phyloP scores from a whole-genome alignment of 2,329 filamentous ascomycete species.

The Fusarium guadeloupense region DNA sequence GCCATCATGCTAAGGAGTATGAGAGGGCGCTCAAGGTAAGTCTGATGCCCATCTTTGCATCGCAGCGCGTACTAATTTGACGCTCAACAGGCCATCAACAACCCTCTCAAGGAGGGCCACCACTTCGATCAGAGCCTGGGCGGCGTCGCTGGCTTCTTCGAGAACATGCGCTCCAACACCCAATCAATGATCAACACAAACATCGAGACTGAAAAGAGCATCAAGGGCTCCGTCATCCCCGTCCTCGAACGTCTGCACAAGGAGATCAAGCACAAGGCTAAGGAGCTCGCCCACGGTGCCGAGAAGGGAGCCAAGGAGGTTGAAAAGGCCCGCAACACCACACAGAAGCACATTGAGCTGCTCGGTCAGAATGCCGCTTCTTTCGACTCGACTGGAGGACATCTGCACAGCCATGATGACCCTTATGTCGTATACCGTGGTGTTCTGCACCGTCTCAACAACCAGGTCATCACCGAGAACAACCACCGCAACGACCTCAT shows the following conservation, averaged over 20 bases:
- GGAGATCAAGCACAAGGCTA: constrained; percentile 96
- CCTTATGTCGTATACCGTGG: constrained; percentile 88
- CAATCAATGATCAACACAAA: constrained; percentile 91
- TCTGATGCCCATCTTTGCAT: not conserved
- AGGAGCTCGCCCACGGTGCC: constrained; percentile 84
- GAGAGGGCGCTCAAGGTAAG: constrained; percentile 87
- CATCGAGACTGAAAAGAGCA: constrained; percentile 87
- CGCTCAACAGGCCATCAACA: constrained; percentile 75
- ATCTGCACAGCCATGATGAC: constrained; percentile 77
- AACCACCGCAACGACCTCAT: constrained; percentile 93
- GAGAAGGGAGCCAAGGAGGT: constrained; percentile 89
- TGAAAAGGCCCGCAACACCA: constrained; percentile 83
- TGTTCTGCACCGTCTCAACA: constrained; percentile 83
- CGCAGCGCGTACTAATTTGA: constrained; percentile 5
- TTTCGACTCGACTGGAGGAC: constrained; percentile 79
- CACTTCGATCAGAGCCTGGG: constrained; percentile 94
- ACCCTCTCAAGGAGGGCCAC: constrained; percentile 86
- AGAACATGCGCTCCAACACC: constrained; percentile 92
- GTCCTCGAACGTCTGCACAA: constrained; percentile 90
- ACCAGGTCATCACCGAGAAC: constrained; percentile 94
- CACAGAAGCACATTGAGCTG: constrained; percentile 96
- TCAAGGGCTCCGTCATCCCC: constrained; percentile 87
- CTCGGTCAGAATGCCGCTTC: constrained; percentile 85
- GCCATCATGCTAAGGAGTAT: constrained; percentile 89
- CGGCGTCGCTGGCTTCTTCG: constrained; percentile 88